These are phyloP conservation scores for Aspergillus coremiiformis DNA, from an alignment of 495 filamentous ascomycete species.

Conservation along the genomic window DNA sequence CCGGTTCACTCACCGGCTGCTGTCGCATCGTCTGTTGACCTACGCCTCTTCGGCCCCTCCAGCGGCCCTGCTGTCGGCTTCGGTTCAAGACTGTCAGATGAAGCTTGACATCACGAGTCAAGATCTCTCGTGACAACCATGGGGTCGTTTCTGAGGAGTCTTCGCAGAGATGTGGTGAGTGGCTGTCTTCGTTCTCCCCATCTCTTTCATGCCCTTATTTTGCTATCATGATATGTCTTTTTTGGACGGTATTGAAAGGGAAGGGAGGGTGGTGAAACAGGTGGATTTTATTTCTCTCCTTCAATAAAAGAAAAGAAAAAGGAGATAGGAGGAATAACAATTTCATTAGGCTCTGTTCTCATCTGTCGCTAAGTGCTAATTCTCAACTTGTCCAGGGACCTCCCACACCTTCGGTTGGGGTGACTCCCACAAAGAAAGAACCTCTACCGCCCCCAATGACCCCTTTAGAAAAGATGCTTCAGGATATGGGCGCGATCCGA, in stretches of 20 bases:
- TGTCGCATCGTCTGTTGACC: conserved; percentile 8
- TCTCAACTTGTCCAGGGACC: conserved; percentile 26
- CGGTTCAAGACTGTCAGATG: conserved; percentile 24
- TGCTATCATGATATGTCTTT: background rate
- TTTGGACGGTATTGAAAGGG: background rate
- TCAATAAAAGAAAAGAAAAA: background rate
- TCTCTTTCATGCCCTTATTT: background rate
- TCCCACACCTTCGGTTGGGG: conserved; percentile 35
- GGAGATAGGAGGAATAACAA: background rate
- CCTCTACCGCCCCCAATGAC: conserved; percentile 59
- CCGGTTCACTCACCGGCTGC: background rate
- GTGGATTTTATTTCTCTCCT: too few species aligned
- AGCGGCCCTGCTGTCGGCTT: conserved; percentile 13
- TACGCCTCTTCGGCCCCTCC: conserved; percentile 6
- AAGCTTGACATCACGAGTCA: conserved; percentile 21
- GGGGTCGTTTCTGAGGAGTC: conserved; percentile 38
- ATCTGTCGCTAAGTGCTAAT: conserved; percentile 5
- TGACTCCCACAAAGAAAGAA: conserved; percentile 60
- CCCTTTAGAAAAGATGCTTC: conserved; percentile 74
- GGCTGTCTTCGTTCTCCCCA: background rate
- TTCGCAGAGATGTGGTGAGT: conserved; percentile 39
- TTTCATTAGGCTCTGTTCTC: background rate
- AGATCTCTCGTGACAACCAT: conserved; percentile 29
- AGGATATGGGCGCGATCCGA: conserved; percentile 69
- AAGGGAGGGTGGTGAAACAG: background rate